Percentiles rank a stretch among this genome's conserved stretches.
Evolutionary conservation across 345 rosid genomes (phyloP).

Genomic region (Lenwebbia sp.): DNA sequence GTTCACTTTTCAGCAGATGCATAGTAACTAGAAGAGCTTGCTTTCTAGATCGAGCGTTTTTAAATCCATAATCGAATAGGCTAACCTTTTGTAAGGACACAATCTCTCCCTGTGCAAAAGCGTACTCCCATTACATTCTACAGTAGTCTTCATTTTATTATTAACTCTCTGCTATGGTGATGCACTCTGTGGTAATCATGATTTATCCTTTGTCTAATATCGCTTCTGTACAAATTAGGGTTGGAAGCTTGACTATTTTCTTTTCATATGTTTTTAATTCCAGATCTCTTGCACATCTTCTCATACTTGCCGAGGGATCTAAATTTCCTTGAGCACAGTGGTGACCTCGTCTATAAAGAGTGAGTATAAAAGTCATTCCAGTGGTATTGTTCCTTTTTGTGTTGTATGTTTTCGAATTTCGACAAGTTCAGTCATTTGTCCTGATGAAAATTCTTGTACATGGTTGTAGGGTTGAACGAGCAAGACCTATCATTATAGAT

Average conservation of each 20-base stretch:
- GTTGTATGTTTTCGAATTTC: background rate
- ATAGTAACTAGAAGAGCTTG: background rate
- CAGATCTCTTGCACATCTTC: constrained; percentile 89
- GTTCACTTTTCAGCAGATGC: background rate
- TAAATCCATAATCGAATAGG: background rate
- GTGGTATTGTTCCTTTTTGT: background rate
- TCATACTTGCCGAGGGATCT: constrained; percentile 87
- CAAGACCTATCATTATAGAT: constrained; percentile 80
- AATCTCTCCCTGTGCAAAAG: background rate
- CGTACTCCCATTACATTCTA: background rate
- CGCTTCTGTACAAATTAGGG: background rate
- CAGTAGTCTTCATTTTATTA: background rate
- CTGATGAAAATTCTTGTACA: background rate
- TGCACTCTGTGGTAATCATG: background rate
- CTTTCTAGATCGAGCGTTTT: background rate
- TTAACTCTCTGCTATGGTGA: background rate
- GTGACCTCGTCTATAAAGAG: constrained; percentile 94
- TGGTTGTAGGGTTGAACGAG: constrained; percentile 58
- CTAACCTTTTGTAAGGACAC: background rate
- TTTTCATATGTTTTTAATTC: constrained; percentile 9
- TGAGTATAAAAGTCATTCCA: constrained; percentile 23
- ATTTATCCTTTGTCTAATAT: background rate
- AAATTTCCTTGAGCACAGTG: constrained; percentile 92
- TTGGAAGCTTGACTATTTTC: background rate
- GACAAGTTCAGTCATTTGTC: background rate